These are phyloP conservation scores for Trichosporon coremiiforme DNA, from an alignment of 1,284 basidiomycete genomes.

Conservation along the genomic window DNA sequence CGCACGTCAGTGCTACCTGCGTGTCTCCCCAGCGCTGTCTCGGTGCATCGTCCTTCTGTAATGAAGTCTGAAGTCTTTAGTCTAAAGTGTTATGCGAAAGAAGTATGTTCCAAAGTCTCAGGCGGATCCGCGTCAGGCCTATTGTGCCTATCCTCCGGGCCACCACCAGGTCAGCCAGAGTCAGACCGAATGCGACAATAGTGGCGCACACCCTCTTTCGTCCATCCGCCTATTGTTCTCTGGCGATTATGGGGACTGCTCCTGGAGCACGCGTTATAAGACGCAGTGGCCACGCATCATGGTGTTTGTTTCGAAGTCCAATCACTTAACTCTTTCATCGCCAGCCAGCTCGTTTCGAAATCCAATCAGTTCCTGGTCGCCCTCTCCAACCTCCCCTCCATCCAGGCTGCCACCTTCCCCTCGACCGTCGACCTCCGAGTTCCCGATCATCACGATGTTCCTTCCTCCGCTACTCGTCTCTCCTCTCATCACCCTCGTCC, in stretches of 20 bases:
- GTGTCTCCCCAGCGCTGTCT: too few species aligned
- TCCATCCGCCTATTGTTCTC: background rate
- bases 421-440: too few species aligned
- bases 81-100: background rate
- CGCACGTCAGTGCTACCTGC: too few species aligned
- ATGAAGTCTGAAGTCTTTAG: background rate
- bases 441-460: background rate
- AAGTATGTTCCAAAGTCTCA: background rate
- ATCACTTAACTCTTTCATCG: background rate
- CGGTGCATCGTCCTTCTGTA: too few species aligned
- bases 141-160: background rate
- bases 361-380: slow-evolving; percentile 8
- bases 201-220: slow-evolving; percentile 4
- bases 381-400: background rate
- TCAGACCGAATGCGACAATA: background rate
- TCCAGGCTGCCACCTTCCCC: background rate
- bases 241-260: background rate
- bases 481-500: background rate
- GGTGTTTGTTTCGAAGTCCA: background rate
- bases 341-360: background rate
- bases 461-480: background rate
- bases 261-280: background rate
- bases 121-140: background rate
- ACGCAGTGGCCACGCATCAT: background rate
- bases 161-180: background rate